phyloP scores from a whole-genome alignment of 805 yeast genomes.

The Starmerella tilneyi region DNA sequence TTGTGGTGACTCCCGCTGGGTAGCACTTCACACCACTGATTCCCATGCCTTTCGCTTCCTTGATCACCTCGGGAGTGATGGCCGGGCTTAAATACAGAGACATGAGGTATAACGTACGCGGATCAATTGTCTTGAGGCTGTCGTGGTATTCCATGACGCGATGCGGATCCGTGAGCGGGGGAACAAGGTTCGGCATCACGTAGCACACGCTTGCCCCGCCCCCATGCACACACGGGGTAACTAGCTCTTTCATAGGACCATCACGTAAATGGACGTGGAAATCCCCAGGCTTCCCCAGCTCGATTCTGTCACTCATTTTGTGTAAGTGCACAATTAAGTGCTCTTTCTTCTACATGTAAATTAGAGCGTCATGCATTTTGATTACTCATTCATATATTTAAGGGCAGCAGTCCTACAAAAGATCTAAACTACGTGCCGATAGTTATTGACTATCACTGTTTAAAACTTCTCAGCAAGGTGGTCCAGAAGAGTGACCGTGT shows the following conservation, averaged over 20 bases:
- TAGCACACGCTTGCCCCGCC: conserved; percentile 91
- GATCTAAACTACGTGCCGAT: neutral
- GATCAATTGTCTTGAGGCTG: conserved; percentile 53
- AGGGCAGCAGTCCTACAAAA: neutral
- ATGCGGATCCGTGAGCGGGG: conserved; percentile 75
- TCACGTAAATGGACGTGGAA: conserved; percentile 95
- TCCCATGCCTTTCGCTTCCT: conserved; percentile 58
- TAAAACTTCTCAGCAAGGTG: conserved; percentile 21
- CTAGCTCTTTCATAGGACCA: conserved; percentile 82
- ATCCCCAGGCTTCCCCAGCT: conserved; percentile 42
- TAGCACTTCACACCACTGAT: conserved; percentile 89
- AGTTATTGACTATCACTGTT: neutral
- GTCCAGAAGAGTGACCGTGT: conserved; percentile 57
- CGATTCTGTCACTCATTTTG: conserved; percentile 16
- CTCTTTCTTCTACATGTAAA: neutral
- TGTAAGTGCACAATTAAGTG: neutral
- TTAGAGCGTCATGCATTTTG: neutral
- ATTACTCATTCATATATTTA: neutral
- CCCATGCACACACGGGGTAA: conserved; percentile 76
- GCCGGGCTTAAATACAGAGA: conserved; percentile 70
- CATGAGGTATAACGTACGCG: conserved; percentile 83
- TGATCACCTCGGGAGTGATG: conserved; percentile 76
- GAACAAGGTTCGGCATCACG: conserved; percentile 91
- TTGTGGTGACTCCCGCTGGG: conserved; percentile 99
- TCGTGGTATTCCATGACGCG: conserved; percentile 61